Evolutionary conservation across 805 yeast species (phyloP).

Genomic region (Ogataea glucozyma): DNA sequence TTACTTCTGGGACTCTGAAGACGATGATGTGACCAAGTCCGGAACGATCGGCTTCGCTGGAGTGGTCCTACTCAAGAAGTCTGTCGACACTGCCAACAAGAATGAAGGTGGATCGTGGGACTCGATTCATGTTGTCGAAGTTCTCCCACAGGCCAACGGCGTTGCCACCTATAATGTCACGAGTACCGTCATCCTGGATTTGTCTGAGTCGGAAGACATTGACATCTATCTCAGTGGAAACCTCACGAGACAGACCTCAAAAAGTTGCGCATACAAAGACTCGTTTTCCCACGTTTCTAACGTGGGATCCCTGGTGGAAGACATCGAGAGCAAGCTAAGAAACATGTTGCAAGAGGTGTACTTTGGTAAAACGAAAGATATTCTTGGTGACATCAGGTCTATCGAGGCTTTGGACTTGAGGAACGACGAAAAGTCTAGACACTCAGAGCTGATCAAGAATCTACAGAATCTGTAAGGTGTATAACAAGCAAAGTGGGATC

Average conservation of each 20-base stretch:
- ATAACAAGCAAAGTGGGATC: too few species aligned
- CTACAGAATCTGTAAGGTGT: constrained; percentile 33
- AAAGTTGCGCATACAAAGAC: constrained; percentile 46
- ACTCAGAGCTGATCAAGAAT: constrained; percentile 43
- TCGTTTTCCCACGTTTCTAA: constrained; percentile 78
- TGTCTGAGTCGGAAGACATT: constrained; percentile 40
- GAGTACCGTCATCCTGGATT: constrained; percentile 81
- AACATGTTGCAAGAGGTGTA: constrained; percentile 89
- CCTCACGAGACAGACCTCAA: constrained; percentile 80
- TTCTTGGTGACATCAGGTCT: constrained; percentile 68
- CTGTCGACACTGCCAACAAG: constrained; percentile 43
- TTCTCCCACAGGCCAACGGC: constrained; percentile 41
- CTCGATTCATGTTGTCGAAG: constrained; percentile 89
- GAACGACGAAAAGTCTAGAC: constrained; percentile 40
- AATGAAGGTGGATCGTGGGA: constrained; percentile 72
- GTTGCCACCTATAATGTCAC: constrained; percentile 70
- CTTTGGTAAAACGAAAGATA: constrained; percentile 91
- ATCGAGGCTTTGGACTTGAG: constrained; percentile 38
- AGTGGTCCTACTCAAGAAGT: constrained; percentile 80
- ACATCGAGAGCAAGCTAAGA: constrained; percentile 82
- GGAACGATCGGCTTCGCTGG: constrained; percentile 82
- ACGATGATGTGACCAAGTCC: constrained; percentile 43
- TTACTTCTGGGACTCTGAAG: constrained; percentile 87
- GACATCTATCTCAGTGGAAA: constrained; percentile 68
- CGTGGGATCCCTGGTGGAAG: constrained; percentile 83